Base-by-base conservation (phyloP, 331 rosid genomes). In the Dryas integrifolia region DNA sequence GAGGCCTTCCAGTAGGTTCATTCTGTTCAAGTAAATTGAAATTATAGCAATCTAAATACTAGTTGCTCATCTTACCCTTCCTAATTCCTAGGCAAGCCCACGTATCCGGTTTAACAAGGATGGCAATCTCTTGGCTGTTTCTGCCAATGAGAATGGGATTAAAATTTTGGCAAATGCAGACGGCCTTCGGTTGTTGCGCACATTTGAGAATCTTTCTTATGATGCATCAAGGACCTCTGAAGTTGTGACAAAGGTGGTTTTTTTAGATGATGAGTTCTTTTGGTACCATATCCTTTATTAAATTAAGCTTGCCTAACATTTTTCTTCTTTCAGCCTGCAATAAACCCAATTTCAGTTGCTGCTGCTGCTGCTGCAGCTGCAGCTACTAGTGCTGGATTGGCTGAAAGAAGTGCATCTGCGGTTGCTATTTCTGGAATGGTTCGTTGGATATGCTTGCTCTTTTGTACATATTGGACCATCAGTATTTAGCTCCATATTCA, bases 41-140 rank as follows among this genome's bases (percentile, higher is more conserved):
- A 72, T 46, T 40, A 21, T 43, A 26, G 26, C 21, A 14, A 65
- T 16, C 75, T 40, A 50, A 64, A 63, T 76, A 57, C 13, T 58
- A 10, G 64, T 80, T 77, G 52, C 85, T 88, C 72, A 84, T 68
- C 67, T 24, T 68, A 47, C 59, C 65, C 52, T 67, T 45, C 72
- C 52, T 80, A 76, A 72, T 72, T 81, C 73, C 26, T 80, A 94
- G 98, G 97, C 89, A 62, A 91, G 92, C 78, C 98, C 98, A 3
- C 98, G 98, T 3, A 91, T 94, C 74, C 98, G 98, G 58, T 94
- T 94, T 81, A 94, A 91, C 88, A 94, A 91, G 90, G 96, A 94
- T 72, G 98, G 98, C 76, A 79, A 86, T 68, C 96, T 94, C 62
- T 82, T 94, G 81, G 98, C 98, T 59, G 96, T 94, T 61, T 94